These are phyloP conservation scores for Hydnomerulius pinastri DNA, from an alignment of 768 basidiomycete genomes.

Conservation along the genomic window DNA sequence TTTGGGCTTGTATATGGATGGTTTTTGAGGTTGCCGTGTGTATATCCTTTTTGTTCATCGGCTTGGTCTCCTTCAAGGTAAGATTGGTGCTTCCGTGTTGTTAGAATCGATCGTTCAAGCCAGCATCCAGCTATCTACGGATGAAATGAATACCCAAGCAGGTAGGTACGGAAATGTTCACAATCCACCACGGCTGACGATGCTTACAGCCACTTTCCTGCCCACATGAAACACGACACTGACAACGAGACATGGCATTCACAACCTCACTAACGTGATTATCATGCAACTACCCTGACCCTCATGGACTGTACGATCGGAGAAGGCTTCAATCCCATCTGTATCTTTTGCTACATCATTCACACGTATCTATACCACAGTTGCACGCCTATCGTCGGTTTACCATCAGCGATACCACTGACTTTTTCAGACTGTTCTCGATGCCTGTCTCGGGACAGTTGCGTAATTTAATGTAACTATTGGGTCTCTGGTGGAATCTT, in stretches of 20 bases:
- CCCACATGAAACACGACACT: constrained; percentile 59
- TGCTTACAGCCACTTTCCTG: constrained; percentile 54
- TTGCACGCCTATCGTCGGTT: constrained; percentile 15
- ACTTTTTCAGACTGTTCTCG: constrained; percentile 12
- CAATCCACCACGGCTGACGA: constrained; percentile 6
- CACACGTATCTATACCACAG: constrained; percentile 32
- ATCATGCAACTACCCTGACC: constrained; percentile 6
- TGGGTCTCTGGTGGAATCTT: constrained; percentile 3
- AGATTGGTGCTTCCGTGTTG: constrained; percentile 7
- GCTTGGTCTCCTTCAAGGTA: constrained; percentile 84
- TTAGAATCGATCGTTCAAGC: constrained; percentile 3
- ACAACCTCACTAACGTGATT: too few species aligned
- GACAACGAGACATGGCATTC: too few species aligned
- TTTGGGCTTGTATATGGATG: constrained; percentile 88
- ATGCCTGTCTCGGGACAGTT: constrained; percentile 11
- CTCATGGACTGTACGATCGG: constrained; percentile 14
- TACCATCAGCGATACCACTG: constrained; percentile 19
- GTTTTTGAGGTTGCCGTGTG: constrained; percentile 74
- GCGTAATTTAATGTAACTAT: constrained; percentile 35
- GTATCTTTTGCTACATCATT: constrained; percentile 27
- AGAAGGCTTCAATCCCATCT: constrained; percentile 20
- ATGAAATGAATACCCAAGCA: constrained; percentile 60
- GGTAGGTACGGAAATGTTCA: constrained; percentile 43
- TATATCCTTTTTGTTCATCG: constrained; percentile 77
- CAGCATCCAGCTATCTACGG: constrained; percentile 36